A percentile compares a stretch with the other conserved stretches of the same genome.
Conservation (phyloP, 805 yeast species). For the Ogataea dorogensis region DNA sequence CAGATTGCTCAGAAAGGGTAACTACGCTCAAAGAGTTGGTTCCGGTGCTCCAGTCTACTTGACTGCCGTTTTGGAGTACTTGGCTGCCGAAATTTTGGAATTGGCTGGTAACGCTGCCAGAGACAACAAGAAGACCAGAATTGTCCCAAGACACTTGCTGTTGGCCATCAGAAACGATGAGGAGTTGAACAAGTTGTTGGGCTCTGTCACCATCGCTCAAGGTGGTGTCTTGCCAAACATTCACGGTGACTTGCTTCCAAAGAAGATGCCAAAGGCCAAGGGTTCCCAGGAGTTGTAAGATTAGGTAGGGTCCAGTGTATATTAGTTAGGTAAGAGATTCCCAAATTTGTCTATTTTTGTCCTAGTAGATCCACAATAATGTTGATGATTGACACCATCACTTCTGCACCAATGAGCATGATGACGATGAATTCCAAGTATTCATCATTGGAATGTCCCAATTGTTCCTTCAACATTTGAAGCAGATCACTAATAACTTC, state of each 20-base stretch:
- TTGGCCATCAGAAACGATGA: constrained; percentile 99
- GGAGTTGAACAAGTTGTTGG: constrained; percentile 91
- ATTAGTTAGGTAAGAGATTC: constrained; percentile 24
- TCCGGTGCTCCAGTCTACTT: constrained; percentile 99
- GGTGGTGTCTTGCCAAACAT: constrained; percentile 99
- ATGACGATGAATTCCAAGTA: constrained; percentile 89
- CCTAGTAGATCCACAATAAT: constrained; percentile 47
- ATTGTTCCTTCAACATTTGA: constrained; percentile 95
- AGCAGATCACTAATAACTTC: constrained; percentile 91
- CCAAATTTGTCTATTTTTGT: constrained; percentile 12
- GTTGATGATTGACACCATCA: constrained; percentile 80
- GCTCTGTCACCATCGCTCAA: constrained; percentile 94
- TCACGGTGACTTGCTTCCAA: constrained; percentile 83
- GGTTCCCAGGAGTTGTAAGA: constrained; percentile 58
- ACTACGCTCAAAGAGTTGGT: constrained; percentile 98
- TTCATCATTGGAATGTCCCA: constrained; percentile 93
- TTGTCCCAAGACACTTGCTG: constrained; percentile 97
- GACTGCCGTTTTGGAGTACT: constrained; percentile 94
- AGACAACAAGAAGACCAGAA: constrained; percentile 98
- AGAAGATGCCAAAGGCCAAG: constrained; percentile 52
- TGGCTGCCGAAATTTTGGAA: constrained; percentile 97
- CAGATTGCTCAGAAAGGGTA: constrained; percentile 93
- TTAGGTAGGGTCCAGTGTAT: constrained; percentile 23
- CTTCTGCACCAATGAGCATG: constrained; percentile 87
- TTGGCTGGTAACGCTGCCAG: constrained; percentile 99